phyloP scores from a whole-genome alignment of 768 basidiomycete genomes.

The Mycena indigotica region DNA sequence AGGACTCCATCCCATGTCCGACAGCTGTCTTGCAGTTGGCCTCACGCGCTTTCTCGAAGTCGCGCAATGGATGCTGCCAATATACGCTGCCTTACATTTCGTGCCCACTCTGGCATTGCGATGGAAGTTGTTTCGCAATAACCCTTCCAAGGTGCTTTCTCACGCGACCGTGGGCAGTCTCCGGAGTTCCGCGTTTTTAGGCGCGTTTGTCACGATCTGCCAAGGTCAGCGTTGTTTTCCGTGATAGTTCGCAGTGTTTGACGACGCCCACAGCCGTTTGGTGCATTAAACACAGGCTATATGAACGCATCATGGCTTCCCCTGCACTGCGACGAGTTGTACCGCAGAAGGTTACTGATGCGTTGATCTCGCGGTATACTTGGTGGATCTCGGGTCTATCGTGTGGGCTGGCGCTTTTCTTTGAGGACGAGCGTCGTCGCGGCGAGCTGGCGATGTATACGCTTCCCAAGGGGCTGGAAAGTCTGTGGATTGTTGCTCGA shows the following conservation, averaged over 20 bases:
- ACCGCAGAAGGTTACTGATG: constrained; percentile 50
- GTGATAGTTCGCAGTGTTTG: background rate
- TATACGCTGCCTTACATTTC: constrained; percentile 89
- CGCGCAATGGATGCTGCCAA: constrained; percentile 79
- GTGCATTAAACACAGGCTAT: constrained; percentile 67
- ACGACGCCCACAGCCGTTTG: constrained; percentile 46
- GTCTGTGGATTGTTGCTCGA: constrained; percentile 80
- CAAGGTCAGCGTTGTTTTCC: constrained; percentile 56
- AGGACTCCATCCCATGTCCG: constrained; percentile 74
- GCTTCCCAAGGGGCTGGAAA: constrained; percentile 87
- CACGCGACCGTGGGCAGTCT: constrained; percentile 71
- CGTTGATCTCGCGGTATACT: constrained; percentile 67
- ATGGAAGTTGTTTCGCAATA: constrained; percentile 60
- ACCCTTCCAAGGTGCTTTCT: constrained; percentile 67
- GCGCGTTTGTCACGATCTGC: constrained; percentile 77
- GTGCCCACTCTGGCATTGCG: constrained; percentile 87
- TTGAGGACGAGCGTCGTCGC: constrained; percentile 87
- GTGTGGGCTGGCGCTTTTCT: constrained; percentile 75
- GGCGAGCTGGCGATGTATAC: constrained; percentile 93
- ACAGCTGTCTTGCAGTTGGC: constrained; percentile 61
- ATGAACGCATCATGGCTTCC: constrained; percentile 46
- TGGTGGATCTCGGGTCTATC: constrained; percentile 77
- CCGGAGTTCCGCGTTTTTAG: constrained; percentile 86
- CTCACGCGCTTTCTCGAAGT: constrained; percentile 78
- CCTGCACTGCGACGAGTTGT: constrained; percentile 34